Evolutionary conservation across 257 asterid species (phyloP), one percentile per base, ranked within the genome.

Genomic region (Penstemon newberryi): DNA sequence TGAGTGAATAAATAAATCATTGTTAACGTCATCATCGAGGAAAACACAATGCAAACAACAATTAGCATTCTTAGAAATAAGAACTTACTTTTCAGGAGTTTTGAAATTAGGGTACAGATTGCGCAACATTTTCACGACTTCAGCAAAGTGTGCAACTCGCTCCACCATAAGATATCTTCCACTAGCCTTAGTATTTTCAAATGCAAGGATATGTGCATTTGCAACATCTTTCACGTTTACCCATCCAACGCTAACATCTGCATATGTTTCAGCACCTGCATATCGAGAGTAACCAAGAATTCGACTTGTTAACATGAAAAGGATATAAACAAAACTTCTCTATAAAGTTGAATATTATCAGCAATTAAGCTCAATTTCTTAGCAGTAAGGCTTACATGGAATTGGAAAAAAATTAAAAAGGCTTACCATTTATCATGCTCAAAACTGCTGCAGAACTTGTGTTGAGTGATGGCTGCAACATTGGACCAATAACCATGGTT

Each of bases 401-500:
- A 25, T 25, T 25, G 2, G 33, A 1, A 25, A 25, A 25, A 25
- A 25, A 25, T 0, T 0, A 25, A 25, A 25, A 25, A 25, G 33
- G 33, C 53, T 42, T 61, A 71, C 76, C 70, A 56, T 54, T 71
- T 45, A 63, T 45, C 46, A 71, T 53, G 56, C 56, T 39, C 25
- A 71, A 38, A 55, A 71, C 25, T n/a, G 40, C 62, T 33, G 62
- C 38, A 33, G 60, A 59, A 58, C 77, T 73, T 5, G 77, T 73
- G 18, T 73, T 73, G 5, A 65, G 62, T 6, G 68, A 37, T 49
- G 77, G 77, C 62, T 73, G 77, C 56, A 73, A 49, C 18, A 73
- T 3, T 3, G 77, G 77, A 18, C 72, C 72, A 5, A 65, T 41
- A 0, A 66, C 72, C 62, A 65, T 45, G 1, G 72, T 10, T 11